Evolutionary conservation across 331 rosid species (phyloP).

Genomic region (Arachis monticola): DNA sequence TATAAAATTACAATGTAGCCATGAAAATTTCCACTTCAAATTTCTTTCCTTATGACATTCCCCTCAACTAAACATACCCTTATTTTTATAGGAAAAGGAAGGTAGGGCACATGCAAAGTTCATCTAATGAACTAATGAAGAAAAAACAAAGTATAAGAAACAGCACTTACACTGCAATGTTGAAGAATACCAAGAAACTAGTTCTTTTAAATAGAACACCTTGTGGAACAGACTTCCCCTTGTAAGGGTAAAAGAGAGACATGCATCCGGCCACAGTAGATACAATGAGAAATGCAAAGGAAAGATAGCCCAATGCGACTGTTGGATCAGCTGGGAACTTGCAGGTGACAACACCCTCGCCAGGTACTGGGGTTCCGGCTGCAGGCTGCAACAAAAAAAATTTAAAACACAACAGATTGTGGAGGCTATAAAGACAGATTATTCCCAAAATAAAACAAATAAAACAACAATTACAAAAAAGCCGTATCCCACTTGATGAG

Average conservation of each 20-base stretch:
- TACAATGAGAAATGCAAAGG: constrained; percentile 66
- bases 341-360: constrained; percentile 66
- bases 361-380: constrained; percentile 63
- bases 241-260: constrained; percentile 82
- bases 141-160: constrained; percentile 12
- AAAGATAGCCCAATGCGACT: constrained; percentile 73
- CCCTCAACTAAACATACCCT: background rate
- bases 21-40: too few species aligned
- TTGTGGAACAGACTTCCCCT: constrained; percentile 74
- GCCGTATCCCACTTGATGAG: too few species aligned
- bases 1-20: too few species aligned
- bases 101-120: constrained; percentile 26
- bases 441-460: background rate
- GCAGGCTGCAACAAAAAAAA: constrained; percentile 61
- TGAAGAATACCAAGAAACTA: constrained; percentile 68
- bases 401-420: background rate
- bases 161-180: constrained; percentile 74
- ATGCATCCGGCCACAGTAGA: constrained; percentile 63
- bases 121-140: background rate
- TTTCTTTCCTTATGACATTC: background rate
- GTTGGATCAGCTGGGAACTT: constrained; percentile 74
- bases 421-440: background rate
- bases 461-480: too few species aligned
- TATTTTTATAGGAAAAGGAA: background rate
- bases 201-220: constrained; percentile 63